Conservation (phyloP, 352 stramenopile species). For the Globisporangium rhizosaccharum region DNA sequence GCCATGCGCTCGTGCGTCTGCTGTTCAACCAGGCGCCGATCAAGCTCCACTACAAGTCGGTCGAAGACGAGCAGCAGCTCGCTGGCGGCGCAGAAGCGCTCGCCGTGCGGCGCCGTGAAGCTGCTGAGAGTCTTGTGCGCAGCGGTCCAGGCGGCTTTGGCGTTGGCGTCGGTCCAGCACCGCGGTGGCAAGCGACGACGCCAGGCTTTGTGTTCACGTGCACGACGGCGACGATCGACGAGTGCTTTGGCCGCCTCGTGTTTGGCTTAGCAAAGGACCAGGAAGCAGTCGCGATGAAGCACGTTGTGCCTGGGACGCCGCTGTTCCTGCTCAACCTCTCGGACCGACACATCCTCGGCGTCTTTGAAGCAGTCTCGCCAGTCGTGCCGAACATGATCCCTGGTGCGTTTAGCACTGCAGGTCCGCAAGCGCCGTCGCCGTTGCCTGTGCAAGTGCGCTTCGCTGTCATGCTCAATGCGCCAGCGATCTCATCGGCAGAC, state of each 20-base stretch:
- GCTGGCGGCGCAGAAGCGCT: slow-evolving; percentile 69
- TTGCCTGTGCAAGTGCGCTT: slow-evolving; percentile 79
- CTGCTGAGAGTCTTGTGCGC: slow-evolving; percentile 60
- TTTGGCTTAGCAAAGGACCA: slow-evolving; percentile 77
- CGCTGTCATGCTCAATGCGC: slow-evolving; percentile 58
- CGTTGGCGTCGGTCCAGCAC: slow-evolving; percentile 18
- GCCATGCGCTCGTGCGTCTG: slow-evolving; percentile 65
- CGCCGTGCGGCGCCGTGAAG: slow-evolving; percentile 57
- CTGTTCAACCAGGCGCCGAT: slow-evolving; percentile 83
- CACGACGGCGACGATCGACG: slow-evolving; percentile 76
- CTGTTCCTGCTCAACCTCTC: slow-evolving; percentile 85
- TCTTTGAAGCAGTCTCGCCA: slow-evolving; percentile 81
- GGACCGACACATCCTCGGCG: slow-evolving; percentile 75
- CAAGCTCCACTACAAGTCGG: slow-evolving; percentile 73
- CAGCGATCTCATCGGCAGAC: slow-evolving; percentile 61
- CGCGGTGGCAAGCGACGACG: slow-evolving; percentile 37
- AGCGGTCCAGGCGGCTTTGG: slow-evolving; percentile 18
- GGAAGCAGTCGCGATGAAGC: slow-evolving; percentile 49
- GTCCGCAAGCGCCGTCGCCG: slow-evolving; percentile 43
- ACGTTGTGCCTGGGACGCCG: slow-evolving; percentile 70
- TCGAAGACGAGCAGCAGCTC: slow-evolving; percentile 79
- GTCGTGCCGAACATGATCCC: slow-evolving; percentile 75
- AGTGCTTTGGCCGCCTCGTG: slow-evolving; percentile 83
- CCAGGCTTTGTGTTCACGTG: slow-evolving; percentile 84
- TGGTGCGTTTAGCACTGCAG: slow-evolving; percentile 55